Evolutionary conservation across 225 moss, liverwort and hornwort species (phyloP).

Genomic region (Rhytidiadelphus loreus): DNA sequence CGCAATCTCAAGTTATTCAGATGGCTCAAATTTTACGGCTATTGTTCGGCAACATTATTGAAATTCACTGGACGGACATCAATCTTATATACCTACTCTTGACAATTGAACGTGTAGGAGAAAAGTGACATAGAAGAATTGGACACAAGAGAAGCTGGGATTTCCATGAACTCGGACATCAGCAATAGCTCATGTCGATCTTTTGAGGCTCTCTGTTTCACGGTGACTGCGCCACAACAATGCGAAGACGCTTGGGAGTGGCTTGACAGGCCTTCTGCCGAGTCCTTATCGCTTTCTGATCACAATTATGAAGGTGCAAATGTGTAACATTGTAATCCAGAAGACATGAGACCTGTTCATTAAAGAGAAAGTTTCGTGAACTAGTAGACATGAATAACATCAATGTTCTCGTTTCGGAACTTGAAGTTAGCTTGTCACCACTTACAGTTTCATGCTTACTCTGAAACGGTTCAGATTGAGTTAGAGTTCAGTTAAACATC

Average conservation of each 20-base stretch:
- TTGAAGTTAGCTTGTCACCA: background rate
- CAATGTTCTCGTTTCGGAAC: background rate
- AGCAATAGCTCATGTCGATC: conserved; percentile 9
- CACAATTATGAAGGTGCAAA: conserved; percentile 20
- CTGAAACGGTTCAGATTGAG: background rate
- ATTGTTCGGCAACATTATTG: background rate
- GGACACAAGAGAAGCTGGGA: background rate
- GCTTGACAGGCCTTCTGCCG: conserved; percentile 14
- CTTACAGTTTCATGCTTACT: background rate
- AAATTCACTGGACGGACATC: background rate
- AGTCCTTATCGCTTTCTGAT: background rate
- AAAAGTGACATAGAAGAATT: conserved; percentile 10
- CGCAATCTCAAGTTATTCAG: background rate
- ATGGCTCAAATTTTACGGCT: background rate
- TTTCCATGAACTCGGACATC: conserved; percentile 5
- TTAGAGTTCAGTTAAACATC: background rate
- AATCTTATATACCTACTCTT: background rate
- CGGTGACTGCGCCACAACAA: conserved; percentile 6
- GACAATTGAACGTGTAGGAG: background rate
- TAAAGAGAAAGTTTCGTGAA: background rate
- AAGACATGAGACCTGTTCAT: background rate
- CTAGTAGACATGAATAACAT: background rate
- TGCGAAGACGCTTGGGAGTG: conserved; percentile 25
- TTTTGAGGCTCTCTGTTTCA: conserved; percentile 24
- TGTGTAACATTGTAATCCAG: background rate